Conservation (phyloP, 352 stramenopile species). For the Pythium rhizo-oryzae region DNA sequence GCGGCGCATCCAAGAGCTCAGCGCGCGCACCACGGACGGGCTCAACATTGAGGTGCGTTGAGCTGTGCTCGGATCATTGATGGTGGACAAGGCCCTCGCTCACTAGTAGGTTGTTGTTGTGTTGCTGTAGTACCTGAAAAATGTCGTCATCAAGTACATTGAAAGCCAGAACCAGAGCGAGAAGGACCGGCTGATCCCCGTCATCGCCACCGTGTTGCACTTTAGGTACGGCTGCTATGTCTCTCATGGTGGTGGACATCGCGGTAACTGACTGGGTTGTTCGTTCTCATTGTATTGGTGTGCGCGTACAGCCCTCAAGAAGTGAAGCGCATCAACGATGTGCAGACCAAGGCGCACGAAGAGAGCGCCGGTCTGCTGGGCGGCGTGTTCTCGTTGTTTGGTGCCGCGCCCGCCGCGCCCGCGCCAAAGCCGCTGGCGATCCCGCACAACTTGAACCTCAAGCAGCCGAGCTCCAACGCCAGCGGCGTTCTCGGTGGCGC, state of each 20-base stretch:
- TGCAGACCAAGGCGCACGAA: constrained; percentile 40
- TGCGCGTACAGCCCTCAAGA: constrained; percentile 47
- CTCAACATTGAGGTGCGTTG: constrained; percentile 69
- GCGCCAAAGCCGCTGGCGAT: constrained; percentile 60
- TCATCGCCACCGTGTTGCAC: constrained; percentile 72
- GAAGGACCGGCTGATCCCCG: constrained; percentile 78
- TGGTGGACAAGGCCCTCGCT: too few species aligned
- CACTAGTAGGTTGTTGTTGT: neutral
- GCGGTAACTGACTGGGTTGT: too few species aligned
- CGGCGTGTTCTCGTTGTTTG: constrained; percentile 78
- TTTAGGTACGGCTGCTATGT: constrained; percentile 42
- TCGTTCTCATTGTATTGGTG: neutral
- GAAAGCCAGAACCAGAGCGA: constrained; percentile 70
- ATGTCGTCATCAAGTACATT: constrained; percentile 88
- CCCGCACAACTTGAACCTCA: constrained; percentile 42
- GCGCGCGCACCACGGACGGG: constrained; percentile 37
- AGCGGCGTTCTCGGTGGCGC: constrained; percentile 30
- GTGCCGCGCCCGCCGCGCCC: constrained; percentile 33
- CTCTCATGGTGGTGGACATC: neutral
- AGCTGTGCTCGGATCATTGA: too few species aligned
- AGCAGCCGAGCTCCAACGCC: constrained; percentile 30
- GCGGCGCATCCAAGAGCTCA: constrained; percentile 54
- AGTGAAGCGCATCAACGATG: constrained; percentile 58
- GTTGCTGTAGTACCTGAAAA: constrained; percentile 71
- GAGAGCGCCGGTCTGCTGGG: constrained; percentile 55